phyloP scores from a whole-genome alignment of 2,329 filamentous ascomycete genomes.

The Paecilomyces niveus region DNA sequence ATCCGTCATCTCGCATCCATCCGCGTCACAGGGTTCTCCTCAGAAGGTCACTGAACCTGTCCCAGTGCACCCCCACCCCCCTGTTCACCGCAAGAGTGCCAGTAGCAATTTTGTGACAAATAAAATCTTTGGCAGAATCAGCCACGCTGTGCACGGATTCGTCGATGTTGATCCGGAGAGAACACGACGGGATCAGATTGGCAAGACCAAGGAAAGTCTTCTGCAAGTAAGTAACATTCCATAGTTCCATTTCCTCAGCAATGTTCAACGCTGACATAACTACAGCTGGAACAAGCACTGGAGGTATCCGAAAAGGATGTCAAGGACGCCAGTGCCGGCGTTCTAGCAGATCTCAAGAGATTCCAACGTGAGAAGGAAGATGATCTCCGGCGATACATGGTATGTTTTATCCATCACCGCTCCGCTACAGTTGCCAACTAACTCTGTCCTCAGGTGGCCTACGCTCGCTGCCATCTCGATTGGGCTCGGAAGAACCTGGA shows the following conservation, averaged over 20 bases:
- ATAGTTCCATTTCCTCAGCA: neutral
- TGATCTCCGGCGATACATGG: slow-evolving; percentile 91
- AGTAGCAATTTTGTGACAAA: slow-evolving; percentile 89
- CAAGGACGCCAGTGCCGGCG: slow-evolving; percentile 80
- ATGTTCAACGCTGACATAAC: slow-evolving; percentile 2
- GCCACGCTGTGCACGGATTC: slow-evolving; percentile 91
- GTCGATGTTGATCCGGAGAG: slow-evolving; percentile 94
- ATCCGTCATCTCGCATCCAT: slow-evolving; percentile 52
- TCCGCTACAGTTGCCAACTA: slow-evolving; percentile 6
- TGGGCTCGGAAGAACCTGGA: slow-evolving; percentile 90
- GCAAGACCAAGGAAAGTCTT: slow-evolving; percentile 87
- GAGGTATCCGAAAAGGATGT: slow-evolving; percentile 85
- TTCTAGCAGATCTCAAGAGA: slow-evolving; percentile 80
- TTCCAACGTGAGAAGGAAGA: slow-evolving; percentile 96
- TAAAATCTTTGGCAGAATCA: slow-evolving; percentile 89
- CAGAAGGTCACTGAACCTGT: slow-evolving; percentile 30
- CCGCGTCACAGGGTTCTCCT: slow-evolving; percentile 64
- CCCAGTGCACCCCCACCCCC: slow-evolving; percentile 20
- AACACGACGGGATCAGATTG: slow-evolving; percentile 85
- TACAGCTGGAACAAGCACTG: slow-evolving; percentile 81
- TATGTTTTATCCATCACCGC: slow-evolving; percentile 46
- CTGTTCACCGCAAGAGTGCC: slow-evolving; percentile 67
- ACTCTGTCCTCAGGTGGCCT: slow-evolving; percentile 61
- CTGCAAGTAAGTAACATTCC: slow-evolving; percentile 40
- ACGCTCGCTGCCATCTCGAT: slow-evolving; percentile 86